Base-by-base conservation (phyloP, 2,329 filamentous ascomycete species). In the Neonectria sp. region DNA sequence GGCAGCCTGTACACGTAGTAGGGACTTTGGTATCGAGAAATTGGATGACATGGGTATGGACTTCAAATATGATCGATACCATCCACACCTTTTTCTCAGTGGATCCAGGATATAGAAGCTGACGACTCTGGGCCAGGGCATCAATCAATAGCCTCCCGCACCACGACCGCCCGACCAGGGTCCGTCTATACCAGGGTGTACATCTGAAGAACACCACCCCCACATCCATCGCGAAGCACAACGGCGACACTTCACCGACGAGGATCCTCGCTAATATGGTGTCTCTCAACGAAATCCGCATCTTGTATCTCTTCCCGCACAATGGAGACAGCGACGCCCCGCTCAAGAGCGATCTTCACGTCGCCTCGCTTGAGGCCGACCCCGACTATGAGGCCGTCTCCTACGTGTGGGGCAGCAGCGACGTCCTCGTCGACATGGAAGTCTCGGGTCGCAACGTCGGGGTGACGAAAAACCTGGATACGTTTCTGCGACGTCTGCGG, bases 351-450 rank as follows among this genome's bases (percentile, higher is more conserved):
- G 31, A 62, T 33, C 29, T 60, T 4, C 24, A 29, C 12, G 59
- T 68, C 12, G 59, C 31, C 4, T 27, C 62, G 8, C 59, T 68
- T 4, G 49, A 51, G 17, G 25, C 13, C 11, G 17, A 63, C 15
- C 62, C 67, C 7, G 40, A 62, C n/a, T 66, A 65, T 17, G 62
- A 68, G 17, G 45, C 62, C 29, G 37, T 68, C 9, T 68, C 67
- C 11, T 65, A 68, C 29, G 63, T 68, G 35, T 65, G 63, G 67
- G 67, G 67, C 7, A 57, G 25, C 29, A 46, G 17, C 43, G 59
- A 55, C 4, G 17, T n/a, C 25, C 58, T 66, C 25, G 12, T 60
- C 25, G 43, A 55, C 15, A 53, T 68, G 24, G 49, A 55, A 21
- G 48, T 66, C 55, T 51, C 67, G 7, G 67, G 53, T 25, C 49